Evolutionary conservation across 441 rosid genomes (phyloP).

Genomic region (Dalechampia spathulata): DNA sequence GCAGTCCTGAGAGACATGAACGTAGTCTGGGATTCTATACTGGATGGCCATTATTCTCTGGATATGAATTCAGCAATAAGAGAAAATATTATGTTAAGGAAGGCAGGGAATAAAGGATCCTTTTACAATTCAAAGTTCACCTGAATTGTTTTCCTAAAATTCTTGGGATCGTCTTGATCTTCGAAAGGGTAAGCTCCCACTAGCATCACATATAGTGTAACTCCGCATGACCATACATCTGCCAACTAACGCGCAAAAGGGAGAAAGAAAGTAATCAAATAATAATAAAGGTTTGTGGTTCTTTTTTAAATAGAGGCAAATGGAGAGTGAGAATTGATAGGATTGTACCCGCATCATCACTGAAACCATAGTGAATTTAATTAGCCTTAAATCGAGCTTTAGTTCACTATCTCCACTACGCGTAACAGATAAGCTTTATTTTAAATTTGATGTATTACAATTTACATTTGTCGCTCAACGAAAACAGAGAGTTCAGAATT

Average conservation of each 20-base stretch:
- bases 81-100: neutral
- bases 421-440: no score
- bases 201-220: conserved; percentile 86
- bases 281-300: no score
- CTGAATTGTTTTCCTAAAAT: conserved; percentile 86
- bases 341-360: no score
- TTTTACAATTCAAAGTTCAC: conserved; percentile 15
- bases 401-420: no score
- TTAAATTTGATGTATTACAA: no score
- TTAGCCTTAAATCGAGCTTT: no score
- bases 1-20: conserved; percentile 81
- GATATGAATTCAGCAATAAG: conserved; percentile 14
- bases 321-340: no score
- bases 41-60: conserved; percentile 80
- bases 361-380: no score
- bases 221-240: conserved; percentile 98
- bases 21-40: conserved; percentile 84
- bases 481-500: no score
- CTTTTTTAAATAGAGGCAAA: no score
- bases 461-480: no score
- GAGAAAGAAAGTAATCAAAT: no score
- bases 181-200: conserved; percentile 95
- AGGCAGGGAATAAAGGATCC: neutral
- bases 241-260: conserved; percentile 41
- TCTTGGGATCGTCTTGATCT: conserved; percentile 77